phyloP scores from a whole-genome alignment of 2,329 filamentous ascomycete genomes.

The Akanthomyces lecanii region DNA sequence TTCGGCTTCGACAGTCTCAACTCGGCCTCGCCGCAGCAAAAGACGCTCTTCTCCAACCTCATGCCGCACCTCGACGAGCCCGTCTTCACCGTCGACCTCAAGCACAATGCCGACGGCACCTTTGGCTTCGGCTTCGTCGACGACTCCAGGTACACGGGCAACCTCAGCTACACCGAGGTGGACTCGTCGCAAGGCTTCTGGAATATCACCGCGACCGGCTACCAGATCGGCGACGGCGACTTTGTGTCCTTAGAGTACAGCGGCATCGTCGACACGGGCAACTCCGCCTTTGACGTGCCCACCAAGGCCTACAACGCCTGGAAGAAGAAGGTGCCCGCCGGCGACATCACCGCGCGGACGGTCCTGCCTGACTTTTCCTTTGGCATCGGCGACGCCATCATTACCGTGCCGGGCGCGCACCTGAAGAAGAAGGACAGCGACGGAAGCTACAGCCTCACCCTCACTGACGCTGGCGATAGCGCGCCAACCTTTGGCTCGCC shows the following conservation, averaged over 20 bases:
- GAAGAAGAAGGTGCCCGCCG: constrained; percentile 16
- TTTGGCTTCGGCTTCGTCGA: constrained; percentile 76
- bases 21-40: constrained; percentile 39
- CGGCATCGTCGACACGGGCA: constrained; percentile 56
- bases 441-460: background rate
- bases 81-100: constrained; percentile 67
- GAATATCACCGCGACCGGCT: constrained; percentile 31
- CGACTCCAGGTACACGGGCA: constrained; percentile 55
- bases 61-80: constrained; percentile 19
- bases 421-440: background rate
- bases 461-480: background rate
- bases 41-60: constrained; percentile 40
- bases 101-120: constrained; percentile 52
- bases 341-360: constrained; percentile 31
- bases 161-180: constrained; percentile 58
- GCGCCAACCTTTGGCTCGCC: constrained; percentile 5
- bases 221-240: constrained; percentile 20
- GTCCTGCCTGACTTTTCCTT: constrained; percentile 47
- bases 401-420: constrained; percentile 46
- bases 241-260: constrained; percentile 37
- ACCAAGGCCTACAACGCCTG: constrained; percentile 25
- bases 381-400: constrained; percentile 53
- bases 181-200: constrained; percentile 63
- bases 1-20: constrained; percentile 41
- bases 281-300: constrained; percentile 57